phyloP scores from a whole-genome alignment of 305 asterid species.

The Fraxinus ornus region DNA sequence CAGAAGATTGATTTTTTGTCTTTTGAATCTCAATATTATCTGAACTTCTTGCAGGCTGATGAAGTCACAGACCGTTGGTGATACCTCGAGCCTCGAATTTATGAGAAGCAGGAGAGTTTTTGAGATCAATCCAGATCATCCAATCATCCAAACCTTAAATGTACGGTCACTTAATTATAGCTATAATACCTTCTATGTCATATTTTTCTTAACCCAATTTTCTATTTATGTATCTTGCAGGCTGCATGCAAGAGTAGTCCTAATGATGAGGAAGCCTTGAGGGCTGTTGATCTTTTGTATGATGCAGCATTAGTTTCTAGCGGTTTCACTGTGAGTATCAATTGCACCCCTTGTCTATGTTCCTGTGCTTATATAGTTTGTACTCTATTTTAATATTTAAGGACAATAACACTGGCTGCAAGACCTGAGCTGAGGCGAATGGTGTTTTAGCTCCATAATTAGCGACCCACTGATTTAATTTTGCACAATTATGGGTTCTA shows the following conservation, averaged over 20 bases:
- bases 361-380: background rate
- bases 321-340: constrained; percentile 79
- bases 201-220: background rate
- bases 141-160: constrained; percentile 69
- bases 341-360: background rate
- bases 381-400: background rate
- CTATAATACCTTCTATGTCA: background rate
- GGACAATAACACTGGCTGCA: background rate
- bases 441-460: background rate
- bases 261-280: constrained; percentile 85
- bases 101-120: constrained; percentile 91
- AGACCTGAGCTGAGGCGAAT: background rate
- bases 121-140: constrained; percentile 91
- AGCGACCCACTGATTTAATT: background rate
- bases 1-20: background rate
- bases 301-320: constrained; percentile 91
- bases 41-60: constrained; percentile 60
- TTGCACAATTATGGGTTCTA: background rate
- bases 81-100: constrained; percentile 65
- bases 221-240: constrained; percentile 37
- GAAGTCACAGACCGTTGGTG: constrained; percentile 87
- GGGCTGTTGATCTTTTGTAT: constrained; percentile 80
- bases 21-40: background rate
- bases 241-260: constrained; percentile 72
- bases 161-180: constrained; percentile 39